phyloP scores from a whole-genome alignment of 1,284 basidiomycete genomes.

The Sporisorium reilianum region DNA sequence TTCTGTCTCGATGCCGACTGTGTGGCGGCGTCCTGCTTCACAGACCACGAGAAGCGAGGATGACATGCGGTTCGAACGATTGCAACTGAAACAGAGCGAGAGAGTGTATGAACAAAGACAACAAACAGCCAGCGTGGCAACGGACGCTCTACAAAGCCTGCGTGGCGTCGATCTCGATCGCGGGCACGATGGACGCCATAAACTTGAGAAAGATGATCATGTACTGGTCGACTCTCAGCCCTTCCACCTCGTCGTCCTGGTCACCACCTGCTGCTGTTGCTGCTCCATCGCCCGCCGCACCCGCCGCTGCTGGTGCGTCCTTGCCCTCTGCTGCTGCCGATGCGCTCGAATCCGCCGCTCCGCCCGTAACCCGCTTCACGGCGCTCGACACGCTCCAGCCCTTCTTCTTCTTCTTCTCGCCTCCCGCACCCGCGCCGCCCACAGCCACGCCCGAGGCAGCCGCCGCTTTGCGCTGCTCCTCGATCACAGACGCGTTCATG shows the following conservation, averaged over 20 bases:
- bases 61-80: background rate
- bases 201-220: conserved; percentile 69
- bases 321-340: background rate
- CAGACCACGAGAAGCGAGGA: background rate
- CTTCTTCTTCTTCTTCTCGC: conserved; percentile 78
- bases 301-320: conserved; percentile 2
- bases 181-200: conserved; percentile 67
- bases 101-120: background rate
- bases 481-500: conserved; percentile 79
- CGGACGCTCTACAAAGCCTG: conserved; percentile 51
- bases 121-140: no score
- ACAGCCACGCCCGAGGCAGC: conserved; percentile 34
- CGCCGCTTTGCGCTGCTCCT: conserved; percentile 70
- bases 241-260: conserved; percentile 46
- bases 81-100: background rate
- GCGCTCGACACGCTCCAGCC: conserved; percentile 76
- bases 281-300: background rate
- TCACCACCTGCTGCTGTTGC: conserved; percentile 9
- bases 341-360: conserved; percentile 23
- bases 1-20: background rate
- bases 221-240: conserved; percentile 66
- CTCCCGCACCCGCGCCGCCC: conserved; percentile 4
- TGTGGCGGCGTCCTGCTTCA: background rate
- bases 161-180: conserved; percentile 68
- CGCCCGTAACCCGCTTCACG: conserved; percentile 80